Conservation (phyloP, 2,329 filamentous ascomycete genomes). For the Botrytis fabae region DNA sequence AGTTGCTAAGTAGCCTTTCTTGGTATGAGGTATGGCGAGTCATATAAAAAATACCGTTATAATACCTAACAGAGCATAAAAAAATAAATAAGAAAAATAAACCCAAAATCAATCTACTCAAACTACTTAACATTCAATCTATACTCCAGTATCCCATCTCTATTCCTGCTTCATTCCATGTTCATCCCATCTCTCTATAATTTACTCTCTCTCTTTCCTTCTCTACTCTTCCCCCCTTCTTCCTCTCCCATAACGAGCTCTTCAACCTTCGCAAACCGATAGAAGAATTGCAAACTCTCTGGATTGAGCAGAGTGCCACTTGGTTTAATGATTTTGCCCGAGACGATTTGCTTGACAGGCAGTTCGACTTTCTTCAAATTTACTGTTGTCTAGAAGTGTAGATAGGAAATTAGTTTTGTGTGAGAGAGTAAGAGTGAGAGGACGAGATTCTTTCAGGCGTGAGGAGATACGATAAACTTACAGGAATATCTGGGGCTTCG, state of each 20-base stretch:
- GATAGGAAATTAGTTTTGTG: background rate
- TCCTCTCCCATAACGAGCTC: constrained; percentile 40
- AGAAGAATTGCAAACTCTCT: constrained; percentile 73
- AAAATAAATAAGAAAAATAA: too few species aligned
- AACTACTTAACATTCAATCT: background rate
- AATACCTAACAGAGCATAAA: too few species aligned
- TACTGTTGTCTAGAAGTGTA: constrained; percentile 65
- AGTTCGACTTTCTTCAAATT: constrained; percentile 85
- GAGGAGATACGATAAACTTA: constrained; percentile 46
- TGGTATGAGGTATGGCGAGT: too few species aligned
- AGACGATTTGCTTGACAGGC: constrained; percentile 82
- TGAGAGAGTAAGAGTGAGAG: background rate
- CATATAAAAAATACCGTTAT: too few species aligned
- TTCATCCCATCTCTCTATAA: background rate
- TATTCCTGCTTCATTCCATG: background rate
- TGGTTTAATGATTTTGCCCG: constrained; percentile 69
- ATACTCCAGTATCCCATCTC: background rate
- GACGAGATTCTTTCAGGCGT: background rate
- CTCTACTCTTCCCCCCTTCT: background rate
- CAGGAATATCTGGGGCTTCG: constrained; percentile 77
- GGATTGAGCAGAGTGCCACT: constrained; percentile 78
- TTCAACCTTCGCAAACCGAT: constrained; percentile 74
- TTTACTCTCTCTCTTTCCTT: background rate
- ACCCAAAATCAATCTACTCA: background rate
- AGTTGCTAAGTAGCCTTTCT: too few species aligned